Conservation (phyloP, 352 stramenopile genomes). For the Elongisporangium prolatum region DNA sequence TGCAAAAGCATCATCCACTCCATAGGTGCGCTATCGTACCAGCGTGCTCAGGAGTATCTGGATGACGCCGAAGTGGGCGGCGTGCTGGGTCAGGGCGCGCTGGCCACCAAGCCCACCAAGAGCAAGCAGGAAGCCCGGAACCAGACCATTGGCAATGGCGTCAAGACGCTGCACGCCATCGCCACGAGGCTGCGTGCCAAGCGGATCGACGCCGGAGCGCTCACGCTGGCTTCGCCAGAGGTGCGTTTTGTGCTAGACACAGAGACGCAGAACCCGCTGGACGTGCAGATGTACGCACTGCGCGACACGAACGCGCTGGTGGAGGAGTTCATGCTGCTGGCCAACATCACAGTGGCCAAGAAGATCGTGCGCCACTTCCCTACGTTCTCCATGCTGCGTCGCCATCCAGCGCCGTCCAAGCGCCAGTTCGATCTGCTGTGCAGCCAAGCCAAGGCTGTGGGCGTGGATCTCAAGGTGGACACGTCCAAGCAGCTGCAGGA, state of each 20-base stretch:
- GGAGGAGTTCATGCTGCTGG: conserved; percentile 99
- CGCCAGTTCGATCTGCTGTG: conserved; percentile 91
- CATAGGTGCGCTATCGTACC: conserved; percentile 95
- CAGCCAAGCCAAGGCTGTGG: conserved; percentile 74
- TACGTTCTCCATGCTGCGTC: conserved; percentile 93
- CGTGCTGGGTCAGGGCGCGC: conserved; percentile 27
- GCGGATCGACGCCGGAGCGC: conserved; percentile 93
- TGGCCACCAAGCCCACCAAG: conserved; percentile 3
- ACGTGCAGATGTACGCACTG: conserved; percentile 97
- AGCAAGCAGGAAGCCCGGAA: conserved; percentile 34
- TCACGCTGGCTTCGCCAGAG: conserved; percentile 97
- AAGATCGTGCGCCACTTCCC: conserved; percentile 92
- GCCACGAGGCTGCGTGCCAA: conserved; percentile 88
- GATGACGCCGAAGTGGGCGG: conserved; percentile 74
- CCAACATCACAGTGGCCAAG: conserved; percentile 98
- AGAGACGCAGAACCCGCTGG: conserved; percentile 97
- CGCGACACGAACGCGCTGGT: conserved; percentile 95
- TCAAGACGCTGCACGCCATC: conserved; percentile 91
- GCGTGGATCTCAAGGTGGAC: conserved; percentile 75
- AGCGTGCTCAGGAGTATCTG: conserved; percentile 95
- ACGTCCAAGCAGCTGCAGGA: conserved; percentile 79
- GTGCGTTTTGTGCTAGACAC: conserved; percentile 96
- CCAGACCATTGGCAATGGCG: conserved; percentile 67
- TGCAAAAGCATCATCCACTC: conserved; percentile 98
- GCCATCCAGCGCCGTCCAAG: conserved; percentile 93